A percentile compares a stretch with the other conserved stretches of the same genome.
Evolutionary conservation across 2,329 filamentous ascomycete genomes (phyloP).

Genomic region (Botrytis elliptica): DNA sequence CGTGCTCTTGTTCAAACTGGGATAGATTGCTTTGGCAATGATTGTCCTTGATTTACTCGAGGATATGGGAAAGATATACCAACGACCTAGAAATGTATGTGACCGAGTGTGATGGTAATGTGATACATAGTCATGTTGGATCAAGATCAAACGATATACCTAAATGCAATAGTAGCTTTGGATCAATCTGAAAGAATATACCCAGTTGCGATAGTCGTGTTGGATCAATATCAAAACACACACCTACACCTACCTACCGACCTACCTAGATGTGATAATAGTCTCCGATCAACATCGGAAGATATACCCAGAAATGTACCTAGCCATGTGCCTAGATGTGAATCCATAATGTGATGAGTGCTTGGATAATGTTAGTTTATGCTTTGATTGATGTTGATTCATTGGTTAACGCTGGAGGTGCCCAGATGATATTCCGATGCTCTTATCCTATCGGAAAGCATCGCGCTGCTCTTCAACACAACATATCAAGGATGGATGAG

Average conservation of each 20-base stretch:
- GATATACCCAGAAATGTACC: not conserved
- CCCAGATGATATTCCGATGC: not conserved
- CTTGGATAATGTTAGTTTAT: not conserved
- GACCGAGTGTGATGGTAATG: not conserved
- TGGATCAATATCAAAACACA: not conserved
- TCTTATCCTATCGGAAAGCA: slow-evolving; percentile 6
- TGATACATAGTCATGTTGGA: not conserved
- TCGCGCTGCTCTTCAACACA: not conserved
- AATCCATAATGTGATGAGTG: not conserved
- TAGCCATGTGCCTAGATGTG: not conserved
- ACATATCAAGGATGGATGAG: not conserved
- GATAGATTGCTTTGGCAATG: not conserved
- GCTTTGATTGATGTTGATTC: not conserved
- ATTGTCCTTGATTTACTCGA: not conserved
- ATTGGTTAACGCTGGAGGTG: not conserved
- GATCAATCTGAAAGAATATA: not conserved
- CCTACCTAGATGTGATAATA: not conserved
- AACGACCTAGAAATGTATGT: not conserved
- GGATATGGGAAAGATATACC: not conserved
- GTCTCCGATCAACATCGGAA: not conserved
- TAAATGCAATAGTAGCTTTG: not conserved
- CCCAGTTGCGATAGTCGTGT: not conserved
- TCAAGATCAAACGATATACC: not conserved
- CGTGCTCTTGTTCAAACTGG: not conserved
- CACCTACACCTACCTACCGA: not conserved